These are phyloP conservation scores for Aspergillus sp. DNA, from an alignment of 2,329 filamentous ascomycete species.

Conservation along the genomic window DNA sequence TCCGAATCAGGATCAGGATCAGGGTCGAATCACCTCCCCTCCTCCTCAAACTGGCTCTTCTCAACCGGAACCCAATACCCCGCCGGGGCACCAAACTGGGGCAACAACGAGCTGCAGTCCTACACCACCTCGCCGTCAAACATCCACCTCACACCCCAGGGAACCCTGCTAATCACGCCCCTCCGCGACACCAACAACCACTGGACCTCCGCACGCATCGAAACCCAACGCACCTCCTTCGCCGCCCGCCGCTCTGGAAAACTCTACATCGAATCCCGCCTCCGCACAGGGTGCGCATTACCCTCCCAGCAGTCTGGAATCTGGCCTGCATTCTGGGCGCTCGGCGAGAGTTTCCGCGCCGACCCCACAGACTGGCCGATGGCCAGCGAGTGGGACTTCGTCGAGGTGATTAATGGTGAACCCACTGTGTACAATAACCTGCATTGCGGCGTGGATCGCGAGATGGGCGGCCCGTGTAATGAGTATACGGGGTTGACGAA, in stretches of 20 bases:
- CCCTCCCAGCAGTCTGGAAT: background rate
- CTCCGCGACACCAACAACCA: background rate
- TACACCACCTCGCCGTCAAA: slow-evolving; percentile 13
- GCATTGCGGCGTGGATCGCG: slow-evolving; percentile 8
- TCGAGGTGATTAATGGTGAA: slow-evolving; percentile 13
- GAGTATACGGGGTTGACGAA: slow-evolving; percentile 15
- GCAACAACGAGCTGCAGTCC: slow-evolving; percentile 14
- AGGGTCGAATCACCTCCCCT: background rate
- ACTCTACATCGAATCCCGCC: slow-evolving; percentile 13
- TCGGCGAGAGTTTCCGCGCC: slow-evolving; percentile 4
- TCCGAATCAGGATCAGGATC: too few species aligned
- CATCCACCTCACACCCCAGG: slow-evolving; percentile 1
- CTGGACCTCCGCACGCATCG: slow-evolving; percentile 18
- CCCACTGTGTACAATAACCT: slow-evolving; percentile 6
- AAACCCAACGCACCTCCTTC: slow-evolving; percentile 8
- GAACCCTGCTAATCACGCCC: slow-evolving; percentile 7
- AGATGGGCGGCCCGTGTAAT: slow-evolving; percentile 11
- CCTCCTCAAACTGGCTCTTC: slow-evolving; percentile 15
- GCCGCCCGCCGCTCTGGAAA: background rate
- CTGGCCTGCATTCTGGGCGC: slow-evolving; percentile 19
- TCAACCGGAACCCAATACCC: slow-evolving; percentile 15
- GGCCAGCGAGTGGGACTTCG: slow-evolving; percentile 11
- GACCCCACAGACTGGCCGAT: slow-evolving; percentile 13
- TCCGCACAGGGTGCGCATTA: slow-evolving; percentile 8
- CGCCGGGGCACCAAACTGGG: slow-evolving; percentile 15